phyloP scores from a whole-genome alignment of 805 yeast genomes.

The Barnettozyma sp. region DNA sequence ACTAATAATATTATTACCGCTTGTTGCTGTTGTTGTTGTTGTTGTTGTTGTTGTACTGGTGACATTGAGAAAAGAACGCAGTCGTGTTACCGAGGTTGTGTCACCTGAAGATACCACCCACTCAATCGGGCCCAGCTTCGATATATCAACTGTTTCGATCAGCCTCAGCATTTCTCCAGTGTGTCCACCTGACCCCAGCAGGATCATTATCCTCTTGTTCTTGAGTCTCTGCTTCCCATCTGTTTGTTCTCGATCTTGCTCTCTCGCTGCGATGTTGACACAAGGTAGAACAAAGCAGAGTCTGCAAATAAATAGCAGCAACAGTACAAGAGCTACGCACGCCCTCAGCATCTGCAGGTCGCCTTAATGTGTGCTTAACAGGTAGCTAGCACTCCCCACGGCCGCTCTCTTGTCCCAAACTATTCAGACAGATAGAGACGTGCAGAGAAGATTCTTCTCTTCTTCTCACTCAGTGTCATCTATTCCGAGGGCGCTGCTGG shows the following conservation, averaged over 20 bases:
- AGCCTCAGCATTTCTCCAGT: constrained; percentile 92
- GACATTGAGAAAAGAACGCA: constrained; percentile 13
- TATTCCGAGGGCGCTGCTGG: too few species aligned
- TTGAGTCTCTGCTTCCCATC: constrained; percentile 3
- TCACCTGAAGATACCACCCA: constrained; percentile 47
- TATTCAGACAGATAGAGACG: too few species aligned
- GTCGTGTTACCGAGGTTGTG: constrained; percentile 36
- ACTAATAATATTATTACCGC: too few species aligned
- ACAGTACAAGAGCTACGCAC: not conserved
- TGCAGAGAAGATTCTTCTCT: too few species aligned
- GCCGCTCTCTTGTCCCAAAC: too few species aligned
- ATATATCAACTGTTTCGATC: constrained; percentile 30
- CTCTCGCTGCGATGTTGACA: constrained; percentile 8
- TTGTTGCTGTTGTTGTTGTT: too few species aligned
- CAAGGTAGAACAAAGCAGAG: constrained; percentile 16
- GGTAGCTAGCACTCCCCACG: too few species aligned
- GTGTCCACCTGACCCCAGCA: constrained; percentile 96
- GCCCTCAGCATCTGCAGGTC: too few species aligned
- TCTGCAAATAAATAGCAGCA: constrained; percentile 3
- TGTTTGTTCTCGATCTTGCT: constrained; percentile 1
- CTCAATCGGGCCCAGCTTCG: constrained; percentile 11
- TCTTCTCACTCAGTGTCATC: too few species aligned
- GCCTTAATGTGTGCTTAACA: too few species aligned
- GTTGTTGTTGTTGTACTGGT: too few species aligned
- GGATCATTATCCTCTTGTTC: constrained; percentile 19